These are phyloP conservation scores for Setaria viridis DNA, from an alignment of 202 grass and related monocot genomes.

Conservation along the genomic window DNA sequence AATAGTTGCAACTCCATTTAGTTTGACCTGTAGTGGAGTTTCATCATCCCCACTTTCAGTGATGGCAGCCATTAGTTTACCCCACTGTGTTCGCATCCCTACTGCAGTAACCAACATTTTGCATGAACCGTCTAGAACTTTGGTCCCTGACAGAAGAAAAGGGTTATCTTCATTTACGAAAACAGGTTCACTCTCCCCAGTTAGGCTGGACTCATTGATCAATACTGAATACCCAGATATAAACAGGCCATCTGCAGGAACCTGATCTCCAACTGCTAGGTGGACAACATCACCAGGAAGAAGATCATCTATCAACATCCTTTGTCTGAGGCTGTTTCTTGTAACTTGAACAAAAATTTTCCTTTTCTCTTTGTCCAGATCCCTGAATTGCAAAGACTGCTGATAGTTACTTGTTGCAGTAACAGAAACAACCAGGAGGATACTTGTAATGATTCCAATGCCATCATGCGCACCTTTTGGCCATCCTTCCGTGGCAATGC, in stretches of 20 bases:
- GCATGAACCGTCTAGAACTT: slow-evolving; percentile 86
- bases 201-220: slow-evolving; percentile 87
- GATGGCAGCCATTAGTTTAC: slow-evolving; percentile 85
- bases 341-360: slow-evolving; percentile 88
- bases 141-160: slow-evolving; percentile 89
- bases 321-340: slow-evolving; percentile 75
- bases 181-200: slow-evolving; percentile 90
- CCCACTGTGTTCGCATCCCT: slow-evolving; percentile 93
- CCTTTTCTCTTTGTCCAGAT: slow-evolving; percentile 93
- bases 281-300: slow-evolving; percentile 89
- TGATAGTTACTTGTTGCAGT: slow-evolving; percentile 84
- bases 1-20: slow-evolving; percentile 87
- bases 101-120: slow-evolving; percentile 87
- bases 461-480: slow-evolving; percentile 84
- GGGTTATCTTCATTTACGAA: slow-evolving; percentile 67
- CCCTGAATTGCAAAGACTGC: slow-evolving; percentile 93
- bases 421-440: slow-evolving; percentile 90
- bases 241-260: slow-evolving; percentile 88
- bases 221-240: slow-evolving; percentile 82
- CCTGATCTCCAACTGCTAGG: slow-evolving; percentile 86
- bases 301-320: slow-evolving; percentile 76
- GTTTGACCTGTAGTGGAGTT: slow-evolving; percentile 81
- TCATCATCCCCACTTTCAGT: slow-evolving; percentile 86
- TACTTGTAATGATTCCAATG: slow-evolving; percentile 84
- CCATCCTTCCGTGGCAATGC: slow-evolving; percentile 83